Evolutionary conservation across 805 yeast genomes (phyloP).

Genomic region (Candida cerambycidarum): DNA sequence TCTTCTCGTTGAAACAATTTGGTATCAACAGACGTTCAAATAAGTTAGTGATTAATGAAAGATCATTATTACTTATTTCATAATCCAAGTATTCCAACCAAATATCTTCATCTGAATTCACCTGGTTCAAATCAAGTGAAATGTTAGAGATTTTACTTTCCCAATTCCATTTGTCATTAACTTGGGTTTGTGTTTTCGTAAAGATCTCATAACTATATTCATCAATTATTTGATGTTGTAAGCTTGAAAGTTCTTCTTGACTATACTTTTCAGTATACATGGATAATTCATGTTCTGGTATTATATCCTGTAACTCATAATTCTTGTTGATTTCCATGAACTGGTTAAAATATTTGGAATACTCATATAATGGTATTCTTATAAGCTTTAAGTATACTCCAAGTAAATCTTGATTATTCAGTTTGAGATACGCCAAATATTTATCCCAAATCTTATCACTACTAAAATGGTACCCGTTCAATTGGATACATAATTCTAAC

Average conservation of each 20-base stretch:
- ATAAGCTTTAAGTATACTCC: slow-evolving; percentile 47
- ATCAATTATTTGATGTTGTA: slow-evolving; percentile 41
- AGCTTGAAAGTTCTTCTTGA: slow-evolving; percentile 26
- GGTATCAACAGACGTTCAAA: slow-evolving; percentile 78
- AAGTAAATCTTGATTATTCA: slow-evolving; percentile 28
- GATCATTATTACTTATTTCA: slow-evolving; percentile 36
- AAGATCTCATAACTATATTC: slow-evolving; percentile 45
- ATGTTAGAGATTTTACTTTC: slow-evolving; percentile 65
- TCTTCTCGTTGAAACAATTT: slow-evolving; percentile 52
- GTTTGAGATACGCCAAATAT: slow-evolving; percentile 54
- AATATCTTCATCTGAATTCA: slow-evolving; percentile 33
- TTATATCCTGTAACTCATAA: slow-evolving; percentile 29
- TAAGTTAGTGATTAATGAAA: slow-evolving; percentile 29
- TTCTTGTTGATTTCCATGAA: slow-evolving; percentile 39
- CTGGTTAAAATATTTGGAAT: slow-evolving; percentile 68
- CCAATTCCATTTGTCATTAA: slow-evolving; percentile 64
- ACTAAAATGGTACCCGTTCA: slow-evolving; percentile 69
- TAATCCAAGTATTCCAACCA: slow-evolving; percentile 69
- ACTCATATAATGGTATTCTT: slow-evolving; percentile 77
- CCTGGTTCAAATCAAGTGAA: slow-evolving; percentile 48
- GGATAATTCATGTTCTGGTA: slow-evolving; percentile 16
- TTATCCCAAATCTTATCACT: slow-evolving; percentile 85
- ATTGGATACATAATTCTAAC: slow-evolving; percentile 17
- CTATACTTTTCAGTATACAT: slow-evolving; percentile 24
- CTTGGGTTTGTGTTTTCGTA: slow-evolving; percentile 48